Evolutionary conservation across 352 stramenopile species (phyloP).

Genomic region (Globisporangium ultimum): DNA sequence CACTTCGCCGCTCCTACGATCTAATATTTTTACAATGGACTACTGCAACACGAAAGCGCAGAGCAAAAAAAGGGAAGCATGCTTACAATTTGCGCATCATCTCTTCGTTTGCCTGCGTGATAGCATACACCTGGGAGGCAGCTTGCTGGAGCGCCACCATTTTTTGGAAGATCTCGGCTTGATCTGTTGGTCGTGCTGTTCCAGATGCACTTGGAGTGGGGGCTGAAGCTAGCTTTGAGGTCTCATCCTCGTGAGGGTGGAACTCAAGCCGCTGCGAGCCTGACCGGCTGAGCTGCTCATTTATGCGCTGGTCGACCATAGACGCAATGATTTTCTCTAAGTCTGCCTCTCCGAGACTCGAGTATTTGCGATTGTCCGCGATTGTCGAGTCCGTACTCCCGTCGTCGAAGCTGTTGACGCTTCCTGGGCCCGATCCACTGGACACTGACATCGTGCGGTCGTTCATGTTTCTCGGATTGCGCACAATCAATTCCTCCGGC

Average conservation of each 20-base stretch:
- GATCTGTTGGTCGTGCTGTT: slow-evolving; percentile 1
- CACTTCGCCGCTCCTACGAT: no score
- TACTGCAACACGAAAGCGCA: no score
- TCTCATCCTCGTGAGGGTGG: no score
- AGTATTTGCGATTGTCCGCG: slow-evolving; percentile 8
- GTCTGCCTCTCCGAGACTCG: slow-evolving; percentile 11
- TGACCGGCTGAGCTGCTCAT: background rate
- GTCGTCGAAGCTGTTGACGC: background rate
- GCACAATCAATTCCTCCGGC: background rate
- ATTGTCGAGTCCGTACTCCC: background rate
- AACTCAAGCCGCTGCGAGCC: slow-evolving; percentile 9
- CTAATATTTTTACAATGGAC: no score
- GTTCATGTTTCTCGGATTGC: background rate
- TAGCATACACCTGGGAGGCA: slow-evolving; percentile 33
- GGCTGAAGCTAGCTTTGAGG: no score
- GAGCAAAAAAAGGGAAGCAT: no score
- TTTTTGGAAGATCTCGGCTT: slow-evolving; percentile 18
- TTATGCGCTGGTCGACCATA: slow-evolving; percentile 17
- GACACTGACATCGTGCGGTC: background rate
- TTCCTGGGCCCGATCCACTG: background rate
- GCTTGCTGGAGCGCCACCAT: slow-evolving; percentile 43
- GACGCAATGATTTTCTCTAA: slow-evolving; percentile 20
- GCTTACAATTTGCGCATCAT: slow-evolving; percentile 27
- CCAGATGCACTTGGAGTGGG: background rate
- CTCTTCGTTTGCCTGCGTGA: slow-evolving; percentile 46